A percentile compares a stretch with the other conserved stretches of the same genome.
Evolutionary conservation across 2,329 filamentous ascomycete genomes (phyloP).

Genomic region (Raffaelea albimanens): DNA sequence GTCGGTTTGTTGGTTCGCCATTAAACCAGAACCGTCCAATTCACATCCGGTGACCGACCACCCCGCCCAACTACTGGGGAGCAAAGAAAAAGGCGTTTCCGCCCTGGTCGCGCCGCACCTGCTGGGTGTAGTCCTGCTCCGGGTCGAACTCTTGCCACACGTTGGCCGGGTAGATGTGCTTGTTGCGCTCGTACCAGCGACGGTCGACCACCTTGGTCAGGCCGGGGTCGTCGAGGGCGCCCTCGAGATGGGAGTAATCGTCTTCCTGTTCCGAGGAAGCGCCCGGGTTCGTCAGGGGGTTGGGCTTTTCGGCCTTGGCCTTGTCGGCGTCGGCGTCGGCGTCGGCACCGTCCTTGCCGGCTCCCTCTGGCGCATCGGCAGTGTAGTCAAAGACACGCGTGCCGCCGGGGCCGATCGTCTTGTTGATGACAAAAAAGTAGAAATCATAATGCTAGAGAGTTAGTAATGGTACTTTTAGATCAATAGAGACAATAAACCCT

Average conservation of each 20-base stretch:
- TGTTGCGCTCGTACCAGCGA: slow-evolving; percentile 94
- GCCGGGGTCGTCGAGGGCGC: slow-evolving; percentile 65
- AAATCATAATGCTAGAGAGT: slow-evolving; percentile 79
- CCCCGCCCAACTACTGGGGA: too few species aligned
- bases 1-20: too few species aligned
- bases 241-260: slow-evolving; percentile 56
- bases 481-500: too few species aligned
- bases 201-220: slow-evolving; percentile 92
- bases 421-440: slow-evolving; percentile 93
- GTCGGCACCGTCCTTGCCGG: slow-evolving; percentile 21
- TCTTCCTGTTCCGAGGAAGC: too few species aligned
- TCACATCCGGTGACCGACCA: slow-evolving; percentile 12
- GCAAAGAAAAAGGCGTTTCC: slow-evolving; percentile 93
- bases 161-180: slow-evolving; percentile 95
- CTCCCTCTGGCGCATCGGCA: slow-evolving; percentile 38
- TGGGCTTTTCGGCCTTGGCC: not conserved
- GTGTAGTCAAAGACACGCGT: slow-evolving; percentile 68
- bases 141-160: slow-evolving; percentile 94
- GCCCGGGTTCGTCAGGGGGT: slow-evolving; percentile 14
- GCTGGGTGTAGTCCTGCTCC: slow-evolving; percentile 70
- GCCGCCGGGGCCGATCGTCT: slow-evolving; percentile 63
- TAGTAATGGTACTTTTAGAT: too few species aligned
- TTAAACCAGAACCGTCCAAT: slow-evolving; percentile 3
- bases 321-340: slow-evolving; percentile 5
- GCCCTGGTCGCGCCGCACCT: slow-evolving; percentile 71